Evolutionary conservation across 495 filamentous ascomycete genomes (phyloP), one percentile per base, ranked within the genome.

Genomic region (Hypoxylon rickii): DNA sequence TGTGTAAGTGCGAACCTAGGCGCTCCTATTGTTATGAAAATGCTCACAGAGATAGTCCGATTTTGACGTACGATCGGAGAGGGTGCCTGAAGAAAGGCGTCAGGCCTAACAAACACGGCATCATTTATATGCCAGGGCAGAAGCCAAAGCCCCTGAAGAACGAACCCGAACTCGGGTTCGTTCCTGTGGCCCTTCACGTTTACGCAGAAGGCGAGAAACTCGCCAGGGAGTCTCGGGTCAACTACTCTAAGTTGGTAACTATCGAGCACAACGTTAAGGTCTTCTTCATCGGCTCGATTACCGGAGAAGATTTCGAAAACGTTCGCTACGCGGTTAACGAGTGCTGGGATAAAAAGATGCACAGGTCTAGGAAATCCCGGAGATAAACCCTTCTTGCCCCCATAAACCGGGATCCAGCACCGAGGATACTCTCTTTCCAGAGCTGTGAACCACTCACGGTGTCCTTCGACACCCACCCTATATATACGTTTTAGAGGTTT

Each of bases 181-280:
- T 18, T 0, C 71, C 77, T 0, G 72, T 77, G 0, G 61, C 63
- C 6, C 48, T 77, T 12, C 44, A 66, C 8, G 62, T 73, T 18
- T 65, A 67, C 40, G 64, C 71, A 1, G 63, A 69, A 12, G 60
- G 68, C 45, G 76, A 80, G 52, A 73, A 63, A 24, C 63, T 80
- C 2, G 67, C 68, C 17, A 66, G 49, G 32, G 75, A 78, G 47
- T 80, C 77, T 8, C 74, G 77, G 2, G 70, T 78, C 18, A 72
- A 77, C 52, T 74, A 78, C 24, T 65, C 69, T 4, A 77, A 75
- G 43, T 67, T 80, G 7, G 64, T 69, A 7, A 76, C 80, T 3
- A 70, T 80, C 29, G 76, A 80, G 49, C 77, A 79, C 64, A 76
- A 78, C 41, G 63, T 73, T 46, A 75, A 73, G 51, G 71, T 76